A percentile compares a stretch with the other conserved stretches of the same genome.
These are phyloP conservation scores for Avicennia marina DNA, from an alignment of 257 asterid genomes.

Conservation along the genomic window DNA sequence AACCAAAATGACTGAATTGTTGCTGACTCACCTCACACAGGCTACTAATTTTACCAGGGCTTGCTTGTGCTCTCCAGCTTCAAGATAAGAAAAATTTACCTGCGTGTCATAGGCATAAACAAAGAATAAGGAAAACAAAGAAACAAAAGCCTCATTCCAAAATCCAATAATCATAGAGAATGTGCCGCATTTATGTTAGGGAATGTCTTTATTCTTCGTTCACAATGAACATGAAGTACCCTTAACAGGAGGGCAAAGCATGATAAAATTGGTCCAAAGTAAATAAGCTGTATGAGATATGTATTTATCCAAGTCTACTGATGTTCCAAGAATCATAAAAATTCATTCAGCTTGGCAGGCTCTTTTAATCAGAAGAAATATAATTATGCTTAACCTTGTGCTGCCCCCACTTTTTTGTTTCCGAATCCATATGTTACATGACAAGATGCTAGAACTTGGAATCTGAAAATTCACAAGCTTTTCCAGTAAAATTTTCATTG, in stretches of 20 bases:
- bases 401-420: not conserved
- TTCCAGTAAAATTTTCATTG: too few species aligned
- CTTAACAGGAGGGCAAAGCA: too few species aligned
- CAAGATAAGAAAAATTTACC: constrained; percentile 89
- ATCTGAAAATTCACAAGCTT: not conserved
- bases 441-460: constrained; percentile 6
- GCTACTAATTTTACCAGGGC: constrained; percentile 92
- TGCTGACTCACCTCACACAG: constrained; percentile 64
- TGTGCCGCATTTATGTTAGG: not conserved
- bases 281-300: not conserved
- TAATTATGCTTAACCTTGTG: not conserved
- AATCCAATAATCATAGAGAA: not conserved
- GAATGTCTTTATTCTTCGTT: constrained; percentile 1
- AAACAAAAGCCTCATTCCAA: not conserved
- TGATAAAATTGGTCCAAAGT: too few species aligned
- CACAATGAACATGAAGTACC: constrained; percentile 3
- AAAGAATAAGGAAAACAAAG: constrained; percentile 5
- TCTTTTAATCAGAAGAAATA: not conserved
- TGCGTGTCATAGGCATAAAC: constrained; percentile 27
- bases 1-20: not conserved
- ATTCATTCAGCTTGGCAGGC: constrained; percentile 1
- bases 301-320: not conserved
- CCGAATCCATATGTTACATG: not conserved
- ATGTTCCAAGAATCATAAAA: constrained; percentile 7
- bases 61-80: constrained; percentile 97